These are phyloP conservation scores for Waitea zeae DNA, from an alignment of 1,284 basidiomycete species.

Conservation along the genomic window DNA sequence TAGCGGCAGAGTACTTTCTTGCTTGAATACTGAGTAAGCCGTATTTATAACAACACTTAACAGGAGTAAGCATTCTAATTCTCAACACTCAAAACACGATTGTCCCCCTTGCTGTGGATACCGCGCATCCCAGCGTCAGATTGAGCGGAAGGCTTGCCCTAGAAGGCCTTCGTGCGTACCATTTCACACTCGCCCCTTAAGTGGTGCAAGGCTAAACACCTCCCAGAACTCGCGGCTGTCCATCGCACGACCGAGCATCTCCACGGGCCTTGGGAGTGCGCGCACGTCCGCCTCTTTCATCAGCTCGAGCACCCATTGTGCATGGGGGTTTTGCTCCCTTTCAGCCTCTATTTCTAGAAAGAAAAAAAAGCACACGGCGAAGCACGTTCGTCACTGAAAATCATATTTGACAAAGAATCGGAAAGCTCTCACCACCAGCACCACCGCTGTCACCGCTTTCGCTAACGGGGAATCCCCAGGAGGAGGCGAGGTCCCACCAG, in stretches of 20 bases:
- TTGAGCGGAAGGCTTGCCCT: no score
- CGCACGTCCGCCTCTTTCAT: conserved; percentile 32
- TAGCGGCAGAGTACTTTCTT: no score
- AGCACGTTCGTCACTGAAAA: conserved; percentile 4
- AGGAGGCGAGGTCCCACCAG: conserved; percentile 49
- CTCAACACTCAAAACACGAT: no score
- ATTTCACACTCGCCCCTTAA: no score
- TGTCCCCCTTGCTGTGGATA: no score
- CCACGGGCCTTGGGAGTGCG: conserved; percentile 31
- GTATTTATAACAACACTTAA: no score
- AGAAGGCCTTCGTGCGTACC: no score
- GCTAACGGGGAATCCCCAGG: conserved; percentile 21
- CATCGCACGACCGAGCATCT: conserved; percentile 30
- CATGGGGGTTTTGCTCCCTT: conserved; percentile 19
- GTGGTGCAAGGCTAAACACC: conserved; percentile 7
- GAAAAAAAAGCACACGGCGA: no score
- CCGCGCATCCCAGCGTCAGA: no score
- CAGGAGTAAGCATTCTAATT: no score
- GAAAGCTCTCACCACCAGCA: background rate
- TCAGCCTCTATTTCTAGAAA: no score
- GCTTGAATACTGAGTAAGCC: no score
- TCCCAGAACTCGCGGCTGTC: conserved; percentile 48
- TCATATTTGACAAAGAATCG: conserved; percentile 9
- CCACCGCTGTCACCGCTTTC: background rate
- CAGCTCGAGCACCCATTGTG: conserved; percentile 37